Evolutionary conservation across 805 yeast species (phyloP), one percentile per base, ranked within the genome.

Genomic region (Ogataea paradorogensis): DNA sequence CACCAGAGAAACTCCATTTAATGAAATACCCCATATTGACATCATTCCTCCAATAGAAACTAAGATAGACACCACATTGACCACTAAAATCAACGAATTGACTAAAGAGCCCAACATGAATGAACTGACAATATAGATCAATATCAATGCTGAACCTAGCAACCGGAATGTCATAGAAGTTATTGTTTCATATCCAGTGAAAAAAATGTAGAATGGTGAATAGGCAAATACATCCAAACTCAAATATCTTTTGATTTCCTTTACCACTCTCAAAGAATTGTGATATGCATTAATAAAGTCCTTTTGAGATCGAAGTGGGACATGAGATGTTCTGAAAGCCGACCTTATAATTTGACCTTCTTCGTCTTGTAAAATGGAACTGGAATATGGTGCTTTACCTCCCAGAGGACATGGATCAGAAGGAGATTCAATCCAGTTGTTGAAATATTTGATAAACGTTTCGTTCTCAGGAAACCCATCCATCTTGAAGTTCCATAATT

Each of bases 361-460:
- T 22, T 63, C 63, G 41, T 70, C 69, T 20, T 70, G 63, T 1
- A 71, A 63, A 9, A 87, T 65, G 1, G 89, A 69, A 5, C 69
- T 62, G 1, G 84, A 71, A 57, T 91, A 91, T 0, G 97, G 95
- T 0, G 97, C 97, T 55, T 85, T 84, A 2, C 99, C 99, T 3
- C 96, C 98, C 20, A 91, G 66, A 1, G 98, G 96, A 61, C 99
- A 91, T 2, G 91, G 87, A 53, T 85, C 93, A 42, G 95, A 84
- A 2, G 79, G 80, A 1, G 87, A 65, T 27, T 78, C 70, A 18
- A 91, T 85, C 99, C 99, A 91, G 29, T 83, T 76, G 15, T 75
- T 61, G 56, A 89, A 82, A 51, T 71, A 87, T 31, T 67, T 68
- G 78, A 84, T 76, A 54, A 91, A 91, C 0, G 69, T 68, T 9